phyloP scores from a whole-genome alignment of 805 yeast genomes.

The Wickerhamiella sergipiensis region DNA sequence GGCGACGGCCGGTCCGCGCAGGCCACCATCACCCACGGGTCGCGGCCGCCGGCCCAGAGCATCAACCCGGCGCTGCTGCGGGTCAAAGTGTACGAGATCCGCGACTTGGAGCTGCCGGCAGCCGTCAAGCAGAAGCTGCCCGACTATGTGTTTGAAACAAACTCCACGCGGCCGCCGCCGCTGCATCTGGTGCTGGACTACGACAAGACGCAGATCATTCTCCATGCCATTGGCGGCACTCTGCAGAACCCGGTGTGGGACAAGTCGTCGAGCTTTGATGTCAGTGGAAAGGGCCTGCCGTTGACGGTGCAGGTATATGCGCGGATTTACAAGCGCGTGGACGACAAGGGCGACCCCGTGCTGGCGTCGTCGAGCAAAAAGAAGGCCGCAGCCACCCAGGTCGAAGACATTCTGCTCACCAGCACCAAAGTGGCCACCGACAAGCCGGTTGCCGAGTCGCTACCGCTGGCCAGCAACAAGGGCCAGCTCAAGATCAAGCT shows the following conservation, averaged over 20 bases:
- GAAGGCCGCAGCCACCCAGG: conserved; percentile 53
- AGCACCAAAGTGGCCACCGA: conserved; percentile 5
- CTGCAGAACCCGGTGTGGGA: conserved; percentile 71
- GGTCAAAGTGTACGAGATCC: conserved; percentile 34
- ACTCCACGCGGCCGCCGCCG: conserved; percentile 44
- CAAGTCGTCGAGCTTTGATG: conserved; percentile 84
- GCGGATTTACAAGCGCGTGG: conserved; percentile 32
- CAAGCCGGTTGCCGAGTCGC: conserved; percentile 10
- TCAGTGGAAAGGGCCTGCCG: conserved; percentile 44
- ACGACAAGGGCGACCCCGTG: conserved; percentile 10
- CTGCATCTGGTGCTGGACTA: conserved; percentile 82
- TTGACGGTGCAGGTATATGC: conserved; percentile 69
- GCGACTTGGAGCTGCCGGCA: conserved; percentile 28
- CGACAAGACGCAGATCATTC: conserved; percentile 82
- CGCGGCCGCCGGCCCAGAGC: conserved; percentile 21
- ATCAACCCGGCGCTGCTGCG: conserved; percentile 30
- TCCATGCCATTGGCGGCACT: conserved; percentile 78
- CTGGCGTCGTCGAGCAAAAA: conserved; percentile 1
- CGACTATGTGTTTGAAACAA: conserved; percentile 23
- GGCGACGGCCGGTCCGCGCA: conserved; percentile 10
- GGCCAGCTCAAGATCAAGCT: conserved; percentile 14
- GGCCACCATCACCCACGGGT: not conserved
- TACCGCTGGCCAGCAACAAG: conserved; percentile 8
- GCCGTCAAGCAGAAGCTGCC: conserved; percentile 28
- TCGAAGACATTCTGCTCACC: conserved; percentile 18